A percentile compares a stretch with the other conserved stretches of the same genome.
Conservation (phyloP, 2,329 filamentous ascomycete species). For the Balansia obtecta region DNA sequence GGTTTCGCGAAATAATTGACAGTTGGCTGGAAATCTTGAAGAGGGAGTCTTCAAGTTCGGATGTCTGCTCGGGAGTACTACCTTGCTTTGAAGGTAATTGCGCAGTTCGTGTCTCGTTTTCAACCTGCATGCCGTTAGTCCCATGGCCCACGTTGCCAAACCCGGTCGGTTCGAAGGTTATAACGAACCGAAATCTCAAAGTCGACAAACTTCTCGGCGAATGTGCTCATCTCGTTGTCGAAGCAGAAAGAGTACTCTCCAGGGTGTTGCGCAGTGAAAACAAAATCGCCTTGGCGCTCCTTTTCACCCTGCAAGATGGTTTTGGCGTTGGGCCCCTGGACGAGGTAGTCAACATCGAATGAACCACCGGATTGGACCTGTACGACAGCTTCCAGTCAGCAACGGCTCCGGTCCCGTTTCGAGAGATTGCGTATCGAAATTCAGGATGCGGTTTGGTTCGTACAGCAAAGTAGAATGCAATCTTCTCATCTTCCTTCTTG, state of each 20-base stretch:
- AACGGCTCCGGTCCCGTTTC: not conserved
- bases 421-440: not conserved
- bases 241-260: slow-evolving; percentile 98
- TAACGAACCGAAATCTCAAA: slow-evolving; percentile 73
- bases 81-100: slow-evolving; percentile 81
- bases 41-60: slow-evolving; percentile 80
- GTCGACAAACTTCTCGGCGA: slow-evolving; percentile 93
- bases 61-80: slow-evolving; percentile 78
- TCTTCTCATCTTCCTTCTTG: slow-evolving; percentile 68
- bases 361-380: slow-evolving; percentile 96
- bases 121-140: slow-evolving; percentile 46
- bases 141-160: not conserved
- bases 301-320: slow-evolving; percentile 77
- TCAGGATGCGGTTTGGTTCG: slow-evolving; percentile 15
- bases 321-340: slow-evolving; percentile 70
- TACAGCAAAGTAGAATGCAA: slow-evolving; percentile 90
- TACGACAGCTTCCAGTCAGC: not conserved
- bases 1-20: slow-evolving; percentile 88
- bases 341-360: slow-evolving; percentile 91
- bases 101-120: slow-evolving; percentile 68
- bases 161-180: not conserved
- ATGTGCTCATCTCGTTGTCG: slow-evolving; percentile 96
- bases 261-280: slow-evolving; percentile 79
- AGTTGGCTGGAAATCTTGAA: slow-evolving; percentile 89
- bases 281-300: slow-evolving; percentile 91